Conservation (phyloP, 208 protist genomes). For the Acanthamoeba castellanii region DNA sequence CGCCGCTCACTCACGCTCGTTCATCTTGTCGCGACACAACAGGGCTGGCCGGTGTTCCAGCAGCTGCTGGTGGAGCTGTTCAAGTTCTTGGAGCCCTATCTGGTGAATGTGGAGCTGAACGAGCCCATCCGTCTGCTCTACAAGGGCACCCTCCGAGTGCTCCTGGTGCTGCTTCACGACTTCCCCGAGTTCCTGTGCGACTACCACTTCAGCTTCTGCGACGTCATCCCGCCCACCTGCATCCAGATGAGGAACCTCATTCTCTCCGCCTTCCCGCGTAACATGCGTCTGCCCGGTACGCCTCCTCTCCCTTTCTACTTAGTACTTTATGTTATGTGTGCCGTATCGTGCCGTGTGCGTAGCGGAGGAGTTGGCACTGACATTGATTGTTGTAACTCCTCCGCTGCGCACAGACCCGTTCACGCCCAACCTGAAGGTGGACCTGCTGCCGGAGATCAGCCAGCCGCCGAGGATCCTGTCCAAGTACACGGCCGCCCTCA, state of each 20-base stretch:
- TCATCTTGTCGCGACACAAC: not conserved
- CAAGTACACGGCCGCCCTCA: slow-evolving; percentile 86
- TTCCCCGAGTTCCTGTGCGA: slow-evolving; percentile 99
- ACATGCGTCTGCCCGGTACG: slow-evolving; percentile 94
- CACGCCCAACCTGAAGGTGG: slow-evolving; percentile 94
- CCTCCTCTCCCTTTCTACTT: slow-evolving; percentile 88
- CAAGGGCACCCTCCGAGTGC: slow-evolving; percentile 91
- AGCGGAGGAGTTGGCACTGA: too few species aligned
- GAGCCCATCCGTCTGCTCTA: slow-evolving; percentile 92
- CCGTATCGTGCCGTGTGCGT: too few species aligned
- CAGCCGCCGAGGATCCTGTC: slow-evolving; percentile 88
- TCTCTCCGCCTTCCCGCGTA: slow-evolving; percentile 97
- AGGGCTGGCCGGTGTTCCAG: slow-evolving; percentile 90
- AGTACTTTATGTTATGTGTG: too few species aligned
- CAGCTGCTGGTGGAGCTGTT: slow-evolving; percentile 90
- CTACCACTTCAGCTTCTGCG: slow-evolving; percentile 95
- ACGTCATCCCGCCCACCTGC: slow-evolving; percentile 93
- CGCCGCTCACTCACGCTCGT: not conserved
- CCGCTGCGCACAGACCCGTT: slow-evolving; percentile 85
- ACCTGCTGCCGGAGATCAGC: slow-evolving; percentile 92
- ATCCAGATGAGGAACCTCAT: slow-evolving; percentile 99
- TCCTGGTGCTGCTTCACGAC: slow-evolving; percentile 99
- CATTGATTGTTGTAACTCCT: not conserved
- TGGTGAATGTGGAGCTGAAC: slow-evolving; percentile 87
- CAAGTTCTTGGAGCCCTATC: slow-evolving; percentile 91